Evolutionary conservation across 305 asterid species (phyloP).

Genomic region (Solanum hybrid): DNA sequence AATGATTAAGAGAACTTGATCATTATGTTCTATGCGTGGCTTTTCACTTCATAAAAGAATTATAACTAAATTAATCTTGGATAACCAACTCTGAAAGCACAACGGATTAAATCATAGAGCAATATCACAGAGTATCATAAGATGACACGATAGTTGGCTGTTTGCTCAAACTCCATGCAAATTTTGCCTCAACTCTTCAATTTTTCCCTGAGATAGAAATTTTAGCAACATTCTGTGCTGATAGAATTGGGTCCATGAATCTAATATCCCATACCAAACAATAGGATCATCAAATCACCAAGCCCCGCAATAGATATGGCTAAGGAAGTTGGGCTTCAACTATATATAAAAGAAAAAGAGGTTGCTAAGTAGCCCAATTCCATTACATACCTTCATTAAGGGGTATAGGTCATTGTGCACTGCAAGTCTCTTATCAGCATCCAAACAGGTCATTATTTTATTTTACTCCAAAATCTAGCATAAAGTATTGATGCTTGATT

Average conservation of each 20-base stretch:
- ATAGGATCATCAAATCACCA: background rate
- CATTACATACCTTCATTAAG: background rate
- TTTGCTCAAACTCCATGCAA: background rate
- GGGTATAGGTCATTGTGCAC: background rate
- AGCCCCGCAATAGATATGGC: background rate
- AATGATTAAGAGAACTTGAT: background rate
- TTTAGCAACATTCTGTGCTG: background rate
- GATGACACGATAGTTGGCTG: background rate
- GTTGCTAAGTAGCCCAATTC: background rate
- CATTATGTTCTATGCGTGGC: background rate
- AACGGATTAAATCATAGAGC: background rate
- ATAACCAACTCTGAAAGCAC: background rate
- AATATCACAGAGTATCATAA: background rate
- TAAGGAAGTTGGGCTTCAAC: background rate
- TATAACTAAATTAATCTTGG: background rate
- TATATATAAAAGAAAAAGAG: background rate
- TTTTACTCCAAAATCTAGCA: background rate
- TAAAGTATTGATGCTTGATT: background rate
- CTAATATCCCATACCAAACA: background rate
- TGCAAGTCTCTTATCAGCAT: background rate
- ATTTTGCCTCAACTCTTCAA: background rate
- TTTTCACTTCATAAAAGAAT: background rate
- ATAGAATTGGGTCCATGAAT: background rate
- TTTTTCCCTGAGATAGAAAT: background rate
- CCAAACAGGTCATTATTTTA: conserved; percentile 1